Conservation (phyloP, 208 protist genomes). For the Wallacemonas sp. region DNA sequence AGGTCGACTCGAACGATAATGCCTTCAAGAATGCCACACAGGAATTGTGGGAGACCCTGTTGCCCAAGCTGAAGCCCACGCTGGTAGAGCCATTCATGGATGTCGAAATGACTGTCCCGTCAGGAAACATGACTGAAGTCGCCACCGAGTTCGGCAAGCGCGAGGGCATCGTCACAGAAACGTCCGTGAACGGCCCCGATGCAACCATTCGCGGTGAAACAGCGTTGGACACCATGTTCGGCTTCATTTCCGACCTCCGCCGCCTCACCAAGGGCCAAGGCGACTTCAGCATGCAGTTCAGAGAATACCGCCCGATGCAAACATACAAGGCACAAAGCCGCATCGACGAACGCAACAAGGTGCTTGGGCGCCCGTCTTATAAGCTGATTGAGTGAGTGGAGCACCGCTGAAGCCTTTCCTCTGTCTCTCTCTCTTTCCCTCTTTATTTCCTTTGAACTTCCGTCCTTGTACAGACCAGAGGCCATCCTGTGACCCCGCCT, state of each 20-base stretch:
- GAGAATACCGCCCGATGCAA: conserved; percentile 91
- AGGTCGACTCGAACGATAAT: conserved; percentile 99
- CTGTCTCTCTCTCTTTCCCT: no score
- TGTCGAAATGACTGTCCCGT: conserved; percentile 91
- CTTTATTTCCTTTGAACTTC: no score
- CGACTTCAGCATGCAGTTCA: conserved; percentile 94
- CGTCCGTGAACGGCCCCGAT: conserved; percentile 74
- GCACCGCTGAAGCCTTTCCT: no score
- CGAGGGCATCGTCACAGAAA: conserved; percentile 90
- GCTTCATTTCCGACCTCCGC: conserved; percentile 92
- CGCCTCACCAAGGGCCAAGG: conserved; percentile 91
- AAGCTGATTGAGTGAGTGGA: conserved; percentile 59
- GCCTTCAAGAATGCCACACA: conserved; percentile 97
- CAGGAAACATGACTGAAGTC: conserved; percentile 87
- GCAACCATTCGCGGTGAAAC: conserved; percentile 89
- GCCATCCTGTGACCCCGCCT: no score
- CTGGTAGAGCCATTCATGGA: conserved; percentile 98
- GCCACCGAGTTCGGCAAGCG: conserved; percentile 85
- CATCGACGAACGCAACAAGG: conserved; percentile 91
- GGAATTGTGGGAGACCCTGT: conserved; percentile 93
- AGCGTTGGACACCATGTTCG: conserved; percentile 92
- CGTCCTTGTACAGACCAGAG: no score
- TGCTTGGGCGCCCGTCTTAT: conserved; percentile 71
- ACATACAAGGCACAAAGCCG: conserved; percentile 85
- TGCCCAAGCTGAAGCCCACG: conserved; percentile 88